Conservation (phyloP, 768 basidiomycete species). For the Pluteus cervinus region DNA sequence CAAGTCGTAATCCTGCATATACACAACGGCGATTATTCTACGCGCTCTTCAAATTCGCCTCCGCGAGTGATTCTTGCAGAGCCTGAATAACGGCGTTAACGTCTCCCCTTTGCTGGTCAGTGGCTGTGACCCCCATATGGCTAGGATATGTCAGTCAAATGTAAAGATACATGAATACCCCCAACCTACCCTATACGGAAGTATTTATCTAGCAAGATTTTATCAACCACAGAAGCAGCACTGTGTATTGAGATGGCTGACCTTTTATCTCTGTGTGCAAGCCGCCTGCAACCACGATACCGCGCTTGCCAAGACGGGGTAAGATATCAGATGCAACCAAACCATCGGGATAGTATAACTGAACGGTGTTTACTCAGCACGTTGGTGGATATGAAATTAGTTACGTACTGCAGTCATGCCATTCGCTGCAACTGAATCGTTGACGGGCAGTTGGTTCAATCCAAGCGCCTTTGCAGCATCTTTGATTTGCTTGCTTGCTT, state of each 20-base stretch:
- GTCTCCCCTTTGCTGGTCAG: constrained; percentile 65
- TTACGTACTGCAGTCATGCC: constrained; percentile 85
- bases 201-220: constrained; percentile 59
- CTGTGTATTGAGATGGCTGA: constrained; percentile 21
- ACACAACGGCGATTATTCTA: too few relatives aligned
- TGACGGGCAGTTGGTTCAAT: constrained; percentile 62
- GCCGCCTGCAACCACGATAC: constrained; percentile 83
- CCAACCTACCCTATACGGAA: constrained; percentile 77
- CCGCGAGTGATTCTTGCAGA: constrained; percentile 51
- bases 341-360: constrained; percentile 82
- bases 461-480: constrained; percentile 59
- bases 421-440: constrained; percentile 89
- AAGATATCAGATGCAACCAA: constrained; percentile 71
- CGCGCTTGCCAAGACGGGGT: constrained; percentile 63
- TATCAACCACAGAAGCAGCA: background rate
- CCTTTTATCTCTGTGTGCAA: constrained; percentile 81
- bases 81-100: constrained; percentile 65
- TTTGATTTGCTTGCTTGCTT: constrained; percentile 65
- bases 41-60: constrained; percentile 30
- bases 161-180: constrained; percentile 2
- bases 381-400: background rate
- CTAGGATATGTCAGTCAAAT: constrained; percentile 25
- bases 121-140: constrained; percentile 89
- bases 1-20: too few relatives aligned
- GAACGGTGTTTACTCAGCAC: constrained; percentile 5